Base-by-base conservation (phyloP, 768 basidiomycete species). In the Amanita exitialis region DNA sequence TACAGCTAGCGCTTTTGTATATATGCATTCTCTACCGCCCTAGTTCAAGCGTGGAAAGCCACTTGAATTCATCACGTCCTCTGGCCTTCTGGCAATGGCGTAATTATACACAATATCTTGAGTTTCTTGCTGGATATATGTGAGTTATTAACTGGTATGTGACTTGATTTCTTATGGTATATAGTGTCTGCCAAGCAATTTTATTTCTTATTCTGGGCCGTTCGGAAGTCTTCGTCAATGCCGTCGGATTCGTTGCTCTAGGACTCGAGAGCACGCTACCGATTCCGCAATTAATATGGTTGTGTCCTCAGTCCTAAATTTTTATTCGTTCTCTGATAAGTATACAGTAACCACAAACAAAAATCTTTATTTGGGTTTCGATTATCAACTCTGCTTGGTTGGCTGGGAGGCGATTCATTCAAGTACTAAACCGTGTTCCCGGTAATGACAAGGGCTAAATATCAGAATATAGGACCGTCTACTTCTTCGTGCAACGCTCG, bases 211-310 rank as follows among this genome's bases (percentile, higher is more conserved):
- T 91, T 54, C 78, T 91, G 47, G 78, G 81, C 16, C 77, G 78
- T 30, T 81, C 75, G 3, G 63, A 77, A 15, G 34, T 76, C 25
- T 92, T 80, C 61, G 66, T 90, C 5, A 66, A 71, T 13, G 63
- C 78, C 5, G 69, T 91, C 18, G 90, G 90, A 0, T 92, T 88
- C 59, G 57, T 86, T 36, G 86, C 90, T 0, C 62, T 92, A 21
- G 90, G 90, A 10, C 69, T 92, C 21, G 90, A 91, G 64, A 91
- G 88, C 57, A 88, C 85, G 3, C 66, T 92, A n/a, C 90, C 90
- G 6, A 76, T 92, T 49, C 90, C 90, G 3, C 90, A 92, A 59
- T 69, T 92, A 36, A 73, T 89, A 52, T 90, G 83, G 90, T n/a
- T 82, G 53, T 6, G 60, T 52, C 8, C 1, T 16, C 28, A 36